Conservation (phyloP, 2,329 filamentous ascomycete genomes). For the Beauveria medogensis region DNA sequence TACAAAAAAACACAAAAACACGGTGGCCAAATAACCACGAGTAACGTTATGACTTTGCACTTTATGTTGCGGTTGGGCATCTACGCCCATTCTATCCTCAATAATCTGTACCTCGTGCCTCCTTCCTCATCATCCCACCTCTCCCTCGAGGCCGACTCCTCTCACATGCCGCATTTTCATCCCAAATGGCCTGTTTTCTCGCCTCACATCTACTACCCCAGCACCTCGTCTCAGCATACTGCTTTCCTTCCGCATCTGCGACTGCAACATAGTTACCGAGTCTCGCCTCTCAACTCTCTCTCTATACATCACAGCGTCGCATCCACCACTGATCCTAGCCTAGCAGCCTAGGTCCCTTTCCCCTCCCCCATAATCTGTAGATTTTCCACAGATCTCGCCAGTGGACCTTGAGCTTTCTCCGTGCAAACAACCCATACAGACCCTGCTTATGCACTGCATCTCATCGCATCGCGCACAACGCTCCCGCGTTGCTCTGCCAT, state of each 20-base stretch:
- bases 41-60: too few species aligned
- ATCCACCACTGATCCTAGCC: neutral
- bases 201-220: neutral
- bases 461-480: neutral
- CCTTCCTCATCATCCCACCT: neutral
- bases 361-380: neutral
- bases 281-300: too few species aligned
- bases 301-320: neutral
- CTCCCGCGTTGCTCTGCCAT: neutral
- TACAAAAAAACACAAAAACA: too few species aligned
- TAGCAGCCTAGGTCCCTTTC: neutral
- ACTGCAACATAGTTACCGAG: too few species aligned
- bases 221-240: too few species aligned
- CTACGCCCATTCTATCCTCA: neutral
- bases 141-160: neutral
- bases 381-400: neutral
- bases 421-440: neutral
- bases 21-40: too few species aligned
- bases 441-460: neutral
- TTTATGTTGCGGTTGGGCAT: neutral
- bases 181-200: conserved; percentile 3
- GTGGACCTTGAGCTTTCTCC: neutral
- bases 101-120: neutral
- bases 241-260: too few species aligned
- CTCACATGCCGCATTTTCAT: conserved; percentile 2